Base-by-base conservation (phyloP, 768 basidiomycete genomes). In the Polyporus arcularius region DNA sequence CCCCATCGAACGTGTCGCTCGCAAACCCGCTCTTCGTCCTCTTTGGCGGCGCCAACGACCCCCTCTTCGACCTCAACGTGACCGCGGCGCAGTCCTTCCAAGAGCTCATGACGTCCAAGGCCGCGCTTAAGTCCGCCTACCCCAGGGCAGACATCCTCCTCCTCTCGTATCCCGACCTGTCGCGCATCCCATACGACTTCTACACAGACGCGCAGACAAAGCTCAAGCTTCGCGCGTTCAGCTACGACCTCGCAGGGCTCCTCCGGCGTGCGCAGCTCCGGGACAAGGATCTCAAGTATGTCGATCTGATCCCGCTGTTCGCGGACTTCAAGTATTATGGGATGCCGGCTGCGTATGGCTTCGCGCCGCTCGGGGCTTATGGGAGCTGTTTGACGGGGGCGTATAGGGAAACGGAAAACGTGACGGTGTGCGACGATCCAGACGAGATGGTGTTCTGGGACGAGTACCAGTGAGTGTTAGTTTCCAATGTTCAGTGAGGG, bases 381-480 rank as follows among this genome's bases (percentile, higher is more conserved):
- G 52, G 52, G 40, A 53, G 52, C 39, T 53, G 52, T 38, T 41
- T 53, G 38, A 41, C 39, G 38, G 52, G 52, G 4, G 52, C 21
- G 16, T 53, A 53, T n/a, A 38, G 7, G 11, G 52, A 53, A 38
- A 53, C 52, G 21, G 11, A 30, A 38, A 28, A 1, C 8, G 35
- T 53, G 38, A 53, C 35, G 52, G 15, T 53, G 40, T 53, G 52
- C 52, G 38, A 41, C 38, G n/a, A 53, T 15, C 9, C 52, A 18
- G 38, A 39, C n/a, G 21, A 39, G 52, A 28, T 39, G 38, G 52
- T 53, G 2, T 53, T n/a, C 4, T 53, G 52, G 52, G 52, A 53
- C 21, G 52, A 53, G 28, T 53, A 53, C 18, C 52, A 53, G 52
- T 53, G 28, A 53, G 52, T 53, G 40, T 9, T 26, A 8, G 35